These are phyloP conservation scores for Hypomontagnella monticulosa DNA, from an alignment of 495 filamentous ascomycete species.

Conservation along the genomic window DNA sequence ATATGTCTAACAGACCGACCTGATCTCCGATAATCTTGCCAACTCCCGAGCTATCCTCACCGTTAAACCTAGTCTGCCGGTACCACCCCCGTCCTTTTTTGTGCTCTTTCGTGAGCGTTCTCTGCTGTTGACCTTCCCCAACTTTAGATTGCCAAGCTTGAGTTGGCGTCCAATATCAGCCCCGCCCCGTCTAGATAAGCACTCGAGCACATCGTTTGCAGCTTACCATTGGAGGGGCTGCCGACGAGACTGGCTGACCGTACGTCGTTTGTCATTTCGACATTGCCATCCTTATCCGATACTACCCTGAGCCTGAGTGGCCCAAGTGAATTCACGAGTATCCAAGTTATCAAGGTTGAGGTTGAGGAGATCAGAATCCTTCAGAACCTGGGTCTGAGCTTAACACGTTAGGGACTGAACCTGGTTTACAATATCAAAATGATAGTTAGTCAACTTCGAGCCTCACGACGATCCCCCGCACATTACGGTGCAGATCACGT, in stretches of 20 bases:
- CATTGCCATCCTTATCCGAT: constrained; percentile 21
- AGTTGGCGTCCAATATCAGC: constrained; percentile 35
- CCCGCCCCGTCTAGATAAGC: constrained; percentile 28
- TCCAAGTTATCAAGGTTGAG: constrained; percentile 6
- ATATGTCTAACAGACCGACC: constrained; percentile 27
- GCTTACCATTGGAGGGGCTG: constrained; percentile 19
- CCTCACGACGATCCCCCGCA: neutral
- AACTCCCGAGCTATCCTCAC: constrained; percentile 32
- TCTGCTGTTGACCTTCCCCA: constrained; percentile 22
- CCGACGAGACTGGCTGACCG: constrained; percentile 14
- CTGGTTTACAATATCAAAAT: neutral
- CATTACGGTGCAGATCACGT: neutral
- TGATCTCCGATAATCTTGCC: constrained; percentile 22
- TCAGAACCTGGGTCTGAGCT: constrained; percentile 5
- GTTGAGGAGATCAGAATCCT: constrained; percentile 11
- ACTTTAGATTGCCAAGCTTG: constrained; percentile 32
- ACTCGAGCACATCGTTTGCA: neutral
- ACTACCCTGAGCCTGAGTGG: constrained; percentile 17
- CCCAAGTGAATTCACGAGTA: constrained; percentile 9
- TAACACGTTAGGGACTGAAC: neutral
- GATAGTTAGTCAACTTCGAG: neutral
- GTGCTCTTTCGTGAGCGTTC: constrained; percentile 14
- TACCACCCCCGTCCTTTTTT: constrained; percentile 8
- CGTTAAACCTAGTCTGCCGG: constrained; percentile 30
- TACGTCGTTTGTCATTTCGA: constrained; percentile 19